A percentile compares a stretch with the other conserved stretches of the same genome.
Conservation (phyloP, 805 yeast genomes). For the Yarrowia keelungensis region DNA sequence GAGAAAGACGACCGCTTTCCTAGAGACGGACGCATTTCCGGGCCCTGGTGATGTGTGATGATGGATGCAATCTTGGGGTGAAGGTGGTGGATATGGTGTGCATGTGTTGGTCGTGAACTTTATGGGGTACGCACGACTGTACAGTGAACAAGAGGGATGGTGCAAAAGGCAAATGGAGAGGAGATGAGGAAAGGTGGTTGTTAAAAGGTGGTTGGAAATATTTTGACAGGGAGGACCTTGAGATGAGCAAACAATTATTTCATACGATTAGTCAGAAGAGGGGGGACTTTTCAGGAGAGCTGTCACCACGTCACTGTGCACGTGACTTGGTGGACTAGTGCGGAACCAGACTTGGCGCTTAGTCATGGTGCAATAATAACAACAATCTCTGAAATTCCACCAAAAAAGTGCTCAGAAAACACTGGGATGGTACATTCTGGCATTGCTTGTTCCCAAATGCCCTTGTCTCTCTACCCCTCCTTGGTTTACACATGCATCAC, state of each 20-base stretch:
- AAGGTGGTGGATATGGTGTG: slow-evolving; percentile 5
- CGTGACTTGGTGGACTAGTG: slow-evolving; percentile 2
- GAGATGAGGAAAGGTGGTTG: not conserved
- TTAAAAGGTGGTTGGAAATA: no score
- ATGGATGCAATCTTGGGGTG: slow-evolving; percentile 23
- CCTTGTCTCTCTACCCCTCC: not conserved
- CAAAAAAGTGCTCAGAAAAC: not conserved
- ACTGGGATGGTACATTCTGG: no score
- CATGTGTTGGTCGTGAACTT: slow-evolving; percentile 34
- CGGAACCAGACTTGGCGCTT: no score
- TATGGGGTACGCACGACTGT: slow-evolving; percentile 16
- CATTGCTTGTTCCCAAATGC: no score
- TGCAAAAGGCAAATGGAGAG: not conserved
- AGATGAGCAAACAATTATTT: no score
- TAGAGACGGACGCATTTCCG: slow-evolving; percentile 42
- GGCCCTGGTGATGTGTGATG: slow-evolving; percentile 32
- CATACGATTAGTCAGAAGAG: no score
- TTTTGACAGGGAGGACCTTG: no score
- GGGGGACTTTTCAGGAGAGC: not conserved
- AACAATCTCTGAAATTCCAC: no score
- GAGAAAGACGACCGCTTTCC: slow-evolving; percentile 47
- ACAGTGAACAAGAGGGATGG: not conserved
- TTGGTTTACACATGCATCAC: slow-evolving; percentile 11
- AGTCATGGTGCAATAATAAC: no score
- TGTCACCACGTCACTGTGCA: slow-evolving; percentile 21